Evolutionary conservation across 176 grass and related monocot genomes (phyloP).

Genomic region (Canna indica): DNA sequence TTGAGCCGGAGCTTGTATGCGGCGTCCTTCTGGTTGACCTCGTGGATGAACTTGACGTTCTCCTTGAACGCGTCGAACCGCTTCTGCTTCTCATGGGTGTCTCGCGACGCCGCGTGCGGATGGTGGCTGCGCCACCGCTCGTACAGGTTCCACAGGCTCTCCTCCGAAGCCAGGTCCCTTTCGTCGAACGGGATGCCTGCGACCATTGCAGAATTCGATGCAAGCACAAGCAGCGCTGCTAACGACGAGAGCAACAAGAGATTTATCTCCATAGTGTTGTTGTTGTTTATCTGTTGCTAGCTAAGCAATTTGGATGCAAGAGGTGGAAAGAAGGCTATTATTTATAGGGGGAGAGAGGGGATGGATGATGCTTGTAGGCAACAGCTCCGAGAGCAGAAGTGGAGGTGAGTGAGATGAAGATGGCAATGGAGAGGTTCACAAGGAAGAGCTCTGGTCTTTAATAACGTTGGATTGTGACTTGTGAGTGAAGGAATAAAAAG

Average conservation of each 20-base stretch:
- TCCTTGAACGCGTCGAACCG: conserved; percentile 76
- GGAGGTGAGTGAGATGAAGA: not conserved
- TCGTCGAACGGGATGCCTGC: conserved; percentile 40
- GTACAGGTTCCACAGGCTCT: conserved; percentile 51
- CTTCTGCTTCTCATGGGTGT: conserved; percentile 40
- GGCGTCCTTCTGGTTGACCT: conserved; percentile 51
- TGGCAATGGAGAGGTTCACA: not conserved
- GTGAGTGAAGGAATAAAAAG: too few relatives aligned
- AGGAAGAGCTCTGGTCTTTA: not conserved
- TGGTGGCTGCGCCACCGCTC: conserved; percentile 55
- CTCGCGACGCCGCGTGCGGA: conserved; percentile 46
- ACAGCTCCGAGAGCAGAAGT: not conserved
- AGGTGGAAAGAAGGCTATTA: not conserved
- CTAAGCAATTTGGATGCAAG: not conserved
- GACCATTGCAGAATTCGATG: not conserved
- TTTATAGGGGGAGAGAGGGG: not conserved
- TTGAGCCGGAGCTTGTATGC: conserved; percentile 82
- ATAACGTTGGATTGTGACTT: not conserved
- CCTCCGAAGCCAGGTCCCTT: conserved; percentile 54
- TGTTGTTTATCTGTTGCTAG: not conserved
- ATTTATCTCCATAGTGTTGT: not conserved
- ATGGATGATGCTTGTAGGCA: not conserved
- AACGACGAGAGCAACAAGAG: too few relatives aligned
- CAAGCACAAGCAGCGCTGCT: not conserved
- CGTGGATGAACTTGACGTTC: conserved; percentile 66